phyloP scores from a whole-genome alignment of 352 stramenopile genomes.

The Pythium grandisporangium region DNA sequence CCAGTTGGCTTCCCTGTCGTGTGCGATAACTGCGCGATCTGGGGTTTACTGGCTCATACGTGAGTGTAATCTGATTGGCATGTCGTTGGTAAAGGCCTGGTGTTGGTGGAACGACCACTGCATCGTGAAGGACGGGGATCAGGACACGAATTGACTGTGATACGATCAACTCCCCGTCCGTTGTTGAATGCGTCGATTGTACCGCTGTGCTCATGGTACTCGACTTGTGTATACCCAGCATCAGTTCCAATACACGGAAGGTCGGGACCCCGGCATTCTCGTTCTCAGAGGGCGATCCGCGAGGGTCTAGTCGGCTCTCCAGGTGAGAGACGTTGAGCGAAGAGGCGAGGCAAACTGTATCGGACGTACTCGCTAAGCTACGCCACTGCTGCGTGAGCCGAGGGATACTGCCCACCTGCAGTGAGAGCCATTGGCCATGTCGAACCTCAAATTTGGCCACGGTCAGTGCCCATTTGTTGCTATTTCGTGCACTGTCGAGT shows the following conservation, averaged over 20 bases:
- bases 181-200: no score
- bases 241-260: conserved; percentile 9
- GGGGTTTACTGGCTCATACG: conserved; percentile 4
- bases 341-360: no score
- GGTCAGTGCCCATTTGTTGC: no score
- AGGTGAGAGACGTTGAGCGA: no score
- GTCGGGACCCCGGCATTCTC: background rate
- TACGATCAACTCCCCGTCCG: no score
- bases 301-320: no score
- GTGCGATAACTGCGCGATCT: background rate
- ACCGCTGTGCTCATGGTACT: no score
- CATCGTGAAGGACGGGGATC: conserved; percentile 19
- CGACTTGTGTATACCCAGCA: conserved; percentile 5
- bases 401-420: background rate
- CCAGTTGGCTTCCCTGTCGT: no score
- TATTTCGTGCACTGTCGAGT: background rate
- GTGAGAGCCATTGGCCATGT: background rate
- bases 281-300: no score
- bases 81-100: conserved; percentile 14
- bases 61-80: conserved; percentile 12
- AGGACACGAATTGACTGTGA: no score
- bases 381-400: background rate
- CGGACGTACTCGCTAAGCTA: background rate
- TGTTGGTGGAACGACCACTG: background rate
- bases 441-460: no score